Evolutionary conservation across 768 basidiomycete genomes (phyloP).

Genomic region (Boletus sp.): DNA sequence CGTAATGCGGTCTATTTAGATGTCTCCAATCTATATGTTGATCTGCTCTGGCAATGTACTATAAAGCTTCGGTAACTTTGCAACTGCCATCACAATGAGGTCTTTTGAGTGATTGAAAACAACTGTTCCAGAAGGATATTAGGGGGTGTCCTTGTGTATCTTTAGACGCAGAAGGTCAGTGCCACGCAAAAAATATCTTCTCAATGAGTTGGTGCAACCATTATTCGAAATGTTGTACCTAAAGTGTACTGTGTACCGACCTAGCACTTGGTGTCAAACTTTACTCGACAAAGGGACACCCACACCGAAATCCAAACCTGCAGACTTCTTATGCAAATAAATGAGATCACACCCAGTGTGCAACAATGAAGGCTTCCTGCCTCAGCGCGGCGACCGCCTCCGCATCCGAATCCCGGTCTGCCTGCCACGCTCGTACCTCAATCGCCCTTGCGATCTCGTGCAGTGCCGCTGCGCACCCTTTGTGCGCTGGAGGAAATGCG

Average conservation of each 20-base stretch:
- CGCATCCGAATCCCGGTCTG: constrained; percentile 64
- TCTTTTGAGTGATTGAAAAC: background rate
- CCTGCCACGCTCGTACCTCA: constrained; percentile 63
- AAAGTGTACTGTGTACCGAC: background rate
- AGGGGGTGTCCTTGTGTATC: background rate
- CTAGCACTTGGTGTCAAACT: background rate
- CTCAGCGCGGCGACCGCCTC: constrained; percentile 69
- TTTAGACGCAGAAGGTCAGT: too few relatives aligned
- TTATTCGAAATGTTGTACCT: background rate
- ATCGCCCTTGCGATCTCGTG: constrained; percentile 62
- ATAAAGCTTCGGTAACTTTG: background rate
- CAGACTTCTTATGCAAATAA: background rate
- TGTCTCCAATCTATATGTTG: constrained; percentile 1
- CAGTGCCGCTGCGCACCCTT: constrained; percentile 59
- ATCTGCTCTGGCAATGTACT: constrained; percentile 12
- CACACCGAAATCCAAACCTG: constrained; percentile 7
- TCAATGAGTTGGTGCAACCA: background rate
- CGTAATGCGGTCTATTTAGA: background rate
- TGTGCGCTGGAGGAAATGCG: constrained; percentile 61
- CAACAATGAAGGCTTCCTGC: constrained; percentile 64
- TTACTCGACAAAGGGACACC: background rate
- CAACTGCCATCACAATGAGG: background rate
- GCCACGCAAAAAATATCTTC: too few relatives aligned
- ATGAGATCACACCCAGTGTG: constrained; percentile 20
- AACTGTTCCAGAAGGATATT: background rate